Percentiles rank a stretch among this genome's conserved stretches.
These are phyloP conservation scores for Rhizopus microsporus DNA, from an alignment of 371 early-diverging fungal genomes.

Conservation along the genomic window DNA sequence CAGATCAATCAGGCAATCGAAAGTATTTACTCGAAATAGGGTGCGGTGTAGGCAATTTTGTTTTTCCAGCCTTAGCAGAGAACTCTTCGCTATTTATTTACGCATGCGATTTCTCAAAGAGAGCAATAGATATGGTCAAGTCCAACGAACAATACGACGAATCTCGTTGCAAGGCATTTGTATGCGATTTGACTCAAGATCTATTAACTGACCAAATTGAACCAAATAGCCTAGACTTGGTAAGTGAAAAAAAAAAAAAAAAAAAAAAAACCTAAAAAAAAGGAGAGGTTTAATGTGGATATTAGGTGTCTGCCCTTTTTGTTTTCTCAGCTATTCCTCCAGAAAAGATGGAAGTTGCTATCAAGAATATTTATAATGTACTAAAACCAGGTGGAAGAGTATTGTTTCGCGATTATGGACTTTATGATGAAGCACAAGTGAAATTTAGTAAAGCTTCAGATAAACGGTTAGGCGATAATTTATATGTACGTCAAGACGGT, in stretches of 20 bases:
- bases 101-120: conserved; percentile 84
- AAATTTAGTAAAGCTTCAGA: conserved; percentile 73
- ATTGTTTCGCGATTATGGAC: conserved; percentile 87
- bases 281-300: neutral
- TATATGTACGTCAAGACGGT: conserved; percentile 92
- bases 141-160: conserved; percentile 61
- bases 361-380: conserved; percentile 66
- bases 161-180: conserved; percentile 77
- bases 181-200: conserved; percentile 78
- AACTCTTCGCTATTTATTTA: conserved; percentile 74
- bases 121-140: conserved; percentile 81
- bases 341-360: conserved; percentile 70
- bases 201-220: conserved; percentile 62
- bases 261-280: too few species aligned
- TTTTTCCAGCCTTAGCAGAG: conserved; percentile 84
- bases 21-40: conserved; percentile 76
- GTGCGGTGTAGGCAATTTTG: conserved; percentile 97
- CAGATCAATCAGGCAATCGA: conserved; percentile 24
- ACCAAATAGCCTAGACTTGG: conserved; percentile 70
- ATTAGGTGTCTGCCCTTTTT: conserved; percentile 74
- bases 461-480: conserved; percentile 75
- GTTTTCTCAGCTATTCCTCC: conserved; percentile 87
- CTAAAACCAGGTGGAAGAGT: conserved; percentile 79
- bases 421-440: conserved; percentile 88
- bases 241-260: conserved; percentile 8